Evolutionary conservation across 257 asterid genomes (phyloP).

Genomic region (Fraxinus pennsylvanica): DNA sequence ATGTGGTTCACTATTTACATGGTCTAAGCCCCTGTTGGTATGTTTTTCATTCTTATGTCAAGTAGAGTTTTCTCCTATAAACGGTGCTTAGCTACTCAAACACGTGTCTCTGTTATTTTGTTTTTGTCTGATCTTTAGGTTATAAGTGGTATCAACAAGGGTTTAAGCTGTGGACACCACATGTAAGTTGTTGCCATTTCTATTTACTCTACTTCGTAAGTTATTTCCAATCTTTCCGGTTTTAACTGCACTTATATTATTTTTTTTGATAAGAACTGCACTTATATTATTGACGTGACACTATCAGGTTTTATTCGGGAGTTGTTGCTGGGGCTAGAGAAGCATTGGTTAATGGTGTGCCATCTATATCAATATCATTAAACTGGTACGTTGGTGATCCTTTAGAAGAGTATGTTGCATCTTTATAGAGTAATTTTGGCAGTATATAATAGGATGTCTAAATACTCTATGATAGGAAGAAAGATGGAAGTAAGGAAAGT

Average conservation of each 20-base stretch:
- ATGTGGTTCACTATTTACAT: slow-evolving; percentile 90
- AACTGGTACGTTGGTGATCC: slow-evolving; percentile 66
- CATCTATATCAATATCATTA: slow-evolving; percentile 83
- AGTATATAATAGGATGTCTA: slow-evolving; percentile 22
- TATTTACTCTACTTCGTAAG: neutral
- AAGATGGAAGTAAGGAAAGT: slow-evolving; percentile 72
- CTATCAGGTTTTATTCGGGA: slow-evolving; percentile 77
- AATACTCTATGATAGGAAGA: slow-evolving; percentile 55
- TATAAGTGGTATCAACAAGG: slow-evolving; percentile 86
- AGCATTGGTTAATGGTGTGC: slow-evolving; percentile 81
- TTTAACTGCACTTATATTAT: neutral
- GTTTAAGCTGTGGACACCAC: slow-evolving; percentile 87
- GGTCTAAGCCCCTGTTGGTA: slow-evolving; percentile 96
- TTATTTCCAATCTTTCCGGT: neutral
- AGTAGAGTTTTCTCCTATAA: slow-evolving; percentile 10
- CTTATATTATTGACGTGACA: slow-evolving; percentile 4
- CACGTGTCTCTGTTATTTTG: neutral
- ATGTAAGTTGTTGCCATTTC: slow-evolving; percentile 50
- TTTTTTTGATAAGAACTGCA: too few relatives aligned
- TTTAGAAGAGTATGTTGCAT: neutral
- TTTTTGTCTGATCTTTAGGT: slow-evolving; percentile 50
- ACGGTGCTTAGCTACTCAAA: slow-evolving; percentile 10
- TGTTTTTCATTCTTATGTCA: slow-evolving; percentile 22
- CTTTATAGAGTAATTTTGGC: slow-evolving; percentile 8
- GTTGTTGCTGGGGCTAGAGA: slow-evolving; percentile 98